Base-by-base conservation (phyloP, 768 basidiomycete genomes). In the Pulveroboletus sp. region DNA sequence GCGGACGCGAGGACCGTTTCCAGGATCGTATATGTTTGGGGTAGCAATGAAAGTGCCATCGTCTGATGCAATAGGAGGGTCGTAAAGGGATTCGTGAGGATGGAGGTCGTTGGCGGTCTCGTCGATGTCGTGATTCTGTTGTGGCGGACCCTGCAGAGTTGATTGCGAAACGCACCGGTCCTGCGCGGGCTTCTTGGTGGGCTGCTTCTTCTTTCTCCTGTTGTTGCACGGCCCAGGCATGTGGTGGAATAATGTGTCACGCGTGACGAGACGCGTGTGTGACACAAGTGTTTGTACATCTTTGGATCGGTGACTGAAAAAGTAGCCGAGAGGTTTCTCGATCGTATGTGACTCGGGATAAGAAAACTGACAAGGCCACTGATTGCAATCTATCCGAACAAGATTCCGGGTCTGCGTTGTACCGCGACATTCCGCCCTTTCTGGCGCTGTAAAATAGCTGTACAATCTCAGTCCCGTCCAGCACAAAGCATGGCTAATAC, bases 1-100 rank as follows among this genome's bases (percentile, higher is more conserved):
- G 11, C 80, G 75, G 10, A 92, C 86, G 36, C 86, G 83, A 9
- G 86, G 85, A 0, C 89, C 89, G 52, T 83, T 86, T 27, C 89
- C 89, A 1, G 86, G 86, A 63, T 91, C 85, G 51, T 85, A 69
- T 17, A 91, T 86, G 58, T 81, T 84, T 12, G 87, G 86, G 30
- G 69, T 59, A 49, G 76, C 64, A 14, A 71, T 68, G 42, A 73
- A 45, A 1, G 53, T 4, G 0, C 56, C 58, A 34, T 58, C 46
- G 8, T 50, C 45, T 6, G 2, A 37, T 35, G 51, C 32, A 27
- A 34, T 39, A 27, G 43, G 44, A 30, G 42, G 8, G 6, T 57
- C 46, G 35, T n/a, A n/a, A 38, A 16, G 14, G 17, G 52, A 20
- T 19, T 47, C 54, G 40, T 50, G n/a, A 23, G 35, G 45, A 40